These are phyloP conservation scores for Hydnomerulius pinastri DNA, from an alignment of 768 basidiomycete genomes.

Conservation along the genomic window DNA sequence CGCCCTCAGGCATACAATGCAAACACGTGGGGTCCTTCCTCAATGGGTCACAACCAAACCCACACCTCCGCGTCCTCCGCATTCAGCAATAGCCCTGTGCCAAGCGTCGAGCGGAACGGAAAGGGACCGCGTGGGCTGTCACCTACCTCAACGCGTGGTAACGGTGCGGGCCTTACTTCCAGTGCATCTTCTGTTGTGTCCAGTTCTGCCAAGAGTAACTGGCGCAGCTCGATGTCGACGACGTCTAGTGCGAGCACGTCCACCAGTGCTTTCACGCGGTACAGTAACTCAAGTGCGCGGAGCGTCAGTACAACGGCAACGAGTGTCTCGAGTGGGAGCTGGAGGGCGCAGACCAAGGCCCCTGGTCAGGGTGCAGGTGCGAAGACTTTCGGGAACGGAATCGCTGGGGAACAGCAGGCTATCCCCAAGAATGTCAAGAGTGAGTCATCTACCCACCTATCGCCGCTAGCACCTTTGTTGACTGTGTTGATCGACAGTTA, in stretches of 20 bases:
- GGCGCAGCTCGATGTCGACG: constrained; percentile 78
- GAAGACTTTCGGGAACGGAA: constrained; percentile 16
- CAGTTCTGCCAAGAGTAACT: constrained; percentile 49
- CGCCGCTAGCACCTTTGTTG: not conserved
- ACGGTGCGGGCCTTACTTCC: constrained; percentile 48
- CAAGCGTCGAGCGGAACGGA: constrained; percentile 34
- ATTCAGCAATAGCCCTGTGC: constrained; percentile 9
- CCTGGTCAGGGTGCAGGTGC: constrained; percentile 15
- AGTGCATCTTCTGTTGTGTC: constrained; percentile 65
- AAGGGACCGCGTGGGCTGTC: constrained; percentile 50
- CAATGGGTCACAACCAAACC: constrained; percentile 8
- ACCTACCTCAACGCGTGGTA: constrained; percentile 60
- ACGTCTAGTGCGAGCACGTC: constrained; percentile 69
- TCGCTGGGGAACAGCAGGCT: constrained; percentile 28
- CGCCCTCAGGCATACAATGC: constrained; percentile 29
- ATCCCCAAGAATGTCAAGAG: constrained; percentile 79
- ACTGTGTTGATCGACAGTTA: constrained; percentile 45
- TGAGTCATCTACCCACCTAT: constrained; percentile 41
- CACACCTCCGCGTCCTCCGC: constrained; percentile 10
- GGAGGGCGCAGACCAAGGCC: constrained; percentile 52
- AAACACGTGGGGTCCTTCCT: constrained; percentile 23
- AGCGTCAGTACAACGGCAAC: constrained; percentile 83
- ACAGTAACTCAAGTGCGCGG: constrained; percentile 67
- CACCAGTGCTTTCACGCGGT: constrained; percentile 73
- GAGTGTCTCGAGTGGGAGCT: constrained; percentile 72